Evolutionary conservation across 768 basidiomycete genomes (phyloP).

Genomic region (Leccinellum rugosiceps): DNA sequence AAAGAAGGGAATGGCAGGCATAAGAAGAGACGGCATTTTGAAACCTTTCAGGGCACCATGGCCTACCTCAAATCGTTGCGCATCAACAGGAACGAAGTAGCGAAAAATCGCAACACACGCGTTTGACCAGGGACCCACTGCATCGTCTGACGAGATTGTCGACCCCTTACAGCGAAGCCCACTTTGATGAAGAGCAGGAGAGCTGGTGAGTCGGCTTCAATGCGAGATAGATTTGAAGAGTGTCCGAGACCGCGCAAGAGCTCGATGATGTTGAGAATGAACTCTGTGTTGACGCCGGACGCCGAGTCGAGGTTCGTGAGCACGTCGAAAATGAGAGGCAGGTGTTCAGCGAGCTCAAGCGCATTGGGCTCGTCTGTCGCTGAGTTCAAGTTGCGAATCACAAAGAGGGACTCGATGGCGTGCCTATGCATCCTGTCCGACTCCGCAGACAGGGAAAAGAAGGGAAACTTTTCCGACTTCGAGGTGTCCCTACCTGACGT

Average conservation of each 20-base stretch:
- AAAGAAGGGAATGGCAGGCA: too few species aligned
- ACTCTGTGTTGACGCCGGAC: conserved; percentile 66
- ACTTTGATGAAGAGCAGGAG: too few species aligned
- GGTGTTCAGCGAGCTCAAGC: conserved; percentile 52
- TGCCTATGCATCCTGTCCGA: conserved; percentile 58
- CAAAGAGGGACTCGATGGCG: conserved; percentile 80
- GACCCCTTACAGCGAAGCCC: too few species aligned
- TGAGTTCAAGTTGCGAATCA: conserved; percentile 84
- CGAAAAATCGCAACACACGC: too few species aligned
- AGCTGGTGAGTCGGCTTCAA: too few species aligned
- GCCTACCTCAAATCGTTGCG: too few species aligned
- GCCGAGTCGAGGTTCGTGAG: conserved; percentile 58
- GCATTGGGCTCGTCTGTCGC: conserved; percentile 68
- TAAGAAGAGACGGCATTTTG: too few species aligned
- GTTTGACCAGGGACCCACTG: too few species aligned
- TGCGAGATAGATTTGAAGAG: too few species aligned
- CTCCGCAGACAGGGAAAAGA: conserved; percentile 59
- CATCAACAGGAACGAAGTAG: too few species aligned
- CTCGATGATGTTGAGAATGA: conserved; percentile 68
- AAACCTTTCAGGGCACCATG: too few species aligned
- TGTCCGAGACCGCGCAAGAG: conserved; percentile 51
- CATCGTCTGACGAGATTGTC: too few species aligned
- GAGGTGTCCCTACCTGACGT: conserved; percentile 54
- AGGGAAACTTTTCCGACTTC: conserved; percentile 37
- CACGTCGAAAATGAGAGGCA: conserved; percentile 61